These are phyloP conservation scores for barley (Hordeum vulgare) DNA, from an alignment of 176 grass and related monocot species.

Conservation along the genomic window MorexV3_pseudomolecules_assembly NC_058518.1:249963165-249963664, in stretches of 20 bases:
- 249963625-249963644: too few relatives aligned
- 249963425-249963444: background rate
- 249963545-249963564: conserved; percentile 17
- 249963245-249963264: background rate
- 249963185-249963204: background rate
- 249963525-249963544: background rate
- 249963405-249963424: background rate
- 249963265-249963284: background rate
- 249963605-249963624: too few relatives aligned
- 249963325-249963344: conserved; percentile 13
- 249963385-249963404: background rate
- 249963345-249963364: background rate
- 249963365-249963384: conserved; percentile 16
- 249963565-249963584: conserved; percentile 8
- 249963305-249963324: conserved; percentile 29
- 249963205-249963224: background rate
- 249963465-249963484: background rate
- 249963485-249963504: background rate
- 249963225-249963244: background rate
- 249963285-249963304: conserved; percentile 16
- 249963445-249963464: background rate
- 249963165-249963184: conserved; percentile 7
- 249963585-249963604: background rate
- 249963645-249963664: background rate
- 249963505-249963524: conserved; percentile 5